phyloP scores from a whole-genome alignment of 2,329 filamentous ascomycete genomes.

The Arthrobotrys musiformis region DNA sequence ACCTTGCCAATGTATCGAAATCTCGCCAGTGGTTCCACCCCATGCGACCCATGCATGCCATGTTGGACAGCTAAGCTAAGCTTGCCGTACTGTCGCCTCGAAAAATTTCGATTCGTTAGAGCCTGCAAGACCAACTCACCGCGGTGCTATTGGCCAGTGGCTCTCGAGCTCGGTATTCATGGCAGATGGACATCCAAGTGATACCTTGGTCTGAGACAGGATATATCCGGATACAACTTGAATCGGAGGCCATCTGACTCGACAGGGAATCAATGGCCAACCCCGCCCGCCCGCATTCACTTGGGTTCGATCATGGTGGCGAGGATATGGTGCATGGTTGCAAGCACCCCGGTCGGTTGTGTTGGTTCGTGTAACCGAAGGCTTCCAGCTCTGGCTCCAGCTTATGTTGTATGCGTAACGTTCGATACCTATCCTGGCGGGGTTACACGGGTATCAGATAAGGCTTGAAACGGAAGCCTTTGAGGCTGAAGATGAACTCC shows the following conservation, averaged over 20 bases:
- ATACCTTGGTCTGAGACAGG: background rate
- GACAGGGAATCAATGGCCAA: background rate
- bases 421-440: background rate
- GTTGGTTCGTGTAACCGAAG: slow-evolving; percentile 22
- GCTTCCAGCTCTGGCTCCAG: no score
- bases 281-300: no score
- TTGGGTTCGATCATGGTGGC: background rate
- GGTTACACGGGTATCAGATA: slow-evolving; percentile 1
- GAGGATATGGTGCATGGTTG: background rate
- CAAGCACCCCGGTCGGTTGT: slow-evolving; percentile 1
- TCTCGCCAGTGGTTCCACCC: background rate
- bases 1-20: background rate
- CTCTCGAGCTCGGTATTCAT: background rate
- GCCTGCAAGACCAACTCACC: slow-evolving; percentile 17
- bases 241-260: background rate
- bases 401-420: background rate
- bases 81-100: slow-evolving; percentile 6
- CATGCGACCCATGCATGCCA: slow-evolving; percentile 4
- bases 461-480: background rate
- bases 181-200: background rate
- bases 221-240: background rate
- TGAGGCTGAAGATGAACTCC: slow-evolving; percentile 2
- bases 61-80: slow-evolving; percentile 8
- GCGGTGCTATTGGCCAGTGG: background rate
- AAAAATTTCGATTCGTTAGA: slow-evolving; percentile 3